Evolutionary conservation across 169 alveolate genomes (phyloP).

Genomic region (Theileria parva): DNA sequence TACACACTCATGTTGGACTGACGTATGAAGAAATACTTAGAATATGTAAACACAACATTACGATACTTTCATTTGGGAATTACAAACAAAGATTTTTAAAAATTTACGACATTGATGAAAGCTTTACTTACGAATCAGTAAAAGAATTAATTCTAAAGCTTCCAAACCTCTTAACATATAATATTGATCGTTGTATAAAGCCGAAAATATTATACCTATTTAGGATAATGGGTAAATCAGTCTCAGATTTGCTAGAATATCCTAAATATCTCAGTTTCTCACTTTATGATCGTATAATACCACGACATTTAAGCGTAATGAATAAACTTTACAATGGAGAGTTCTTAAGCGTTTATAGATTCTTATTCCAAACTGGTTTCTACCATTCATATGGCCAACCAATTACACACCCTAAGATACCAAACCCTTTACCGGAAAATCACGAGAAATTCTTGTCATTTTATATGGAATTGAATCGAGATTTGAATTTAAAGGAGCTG

Average conservation of each 20-base stretch:
- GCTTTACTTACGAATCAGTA: conserved; percentile 58
- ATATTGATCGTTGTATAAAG: conserved; percentile 67
- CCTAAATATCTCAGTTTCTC: conserved; percentile 72
- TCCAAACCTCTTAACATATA: conserved; percentile 69
- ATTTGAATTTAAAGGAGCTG: conserved; percentile 14
- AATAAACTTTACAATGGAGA: conserved; percentile 63
- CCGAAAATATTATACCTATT: conserved; percentile 70
- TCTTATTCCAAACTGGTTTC: conserved; percentile 57
- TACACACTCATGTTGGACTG: conserved; percentile 57
- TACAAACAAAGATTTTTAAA: conserved; percentile 39
- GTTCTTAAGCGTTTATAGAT: conserved; percentile 59
- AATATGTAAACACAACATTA: conserved; percentile 39
- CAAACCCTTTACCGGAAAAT: conserved; percentile 49
- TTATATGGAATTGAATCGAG: conserved; percentile 21
- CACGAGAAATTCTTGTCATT: conserved; percentile 30
- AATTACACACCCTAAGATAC: conserved; percentile 53
- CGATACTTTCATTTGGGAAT: conserved; percentile 35
- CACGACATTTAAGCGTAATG: conserved; percentile 75
- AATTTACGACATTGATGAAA: conserved; percentile 60
- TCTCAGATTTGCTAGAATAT: conserved; percentile 57
- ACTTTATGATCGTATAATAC: conserved; percentile 74
- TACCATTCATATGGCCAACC: conserved; percentile 56
- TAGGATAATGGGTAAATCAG: conserved; percentile 60
- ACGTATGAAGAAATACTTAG: conserved; percentile 55
- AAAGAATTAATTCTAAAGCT: conserved; percentile 45